Conservation (phyloP, 768 basidiomycete genomes). For the Multifurca ochricompacta region DNA sequence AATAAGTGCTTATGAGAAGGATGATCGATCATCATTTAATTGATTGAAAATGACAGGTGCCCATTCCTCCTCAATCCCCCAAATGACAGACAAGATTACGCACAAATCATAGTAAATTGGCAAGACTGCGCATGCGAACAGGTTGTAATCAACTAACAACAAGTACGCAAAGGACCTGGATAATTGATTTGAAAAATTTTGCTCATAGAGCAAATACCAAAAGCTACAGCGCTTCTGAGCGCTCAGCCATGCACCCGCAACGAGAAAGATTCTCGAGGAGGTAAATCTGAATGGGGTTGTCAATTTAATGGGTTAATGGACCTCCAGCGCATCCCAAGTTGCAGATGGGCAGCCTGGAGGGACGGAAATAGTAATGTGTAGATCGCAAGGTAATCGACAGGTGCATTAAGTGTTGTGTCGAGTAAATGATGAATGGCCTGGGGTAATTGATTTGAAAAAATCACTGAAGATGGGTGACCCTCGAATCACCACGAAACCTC, state of each 20-base stretch:
- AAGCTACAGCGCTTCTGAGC: neutral
- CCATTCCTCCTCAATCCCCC: neutral
- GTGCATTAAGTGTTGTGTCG: neutral
- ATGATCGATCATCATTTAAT: too few species aligned
- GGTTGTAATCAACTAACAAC: slow-evolving; percentile 1
- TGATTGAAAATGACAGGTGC: too few species aligned
- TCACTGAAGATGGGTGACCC: too few species aligned
- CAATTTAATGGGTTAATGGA: neutral
- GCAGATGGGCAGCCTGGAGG: too few species aligned
- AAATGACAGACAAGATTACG: neutral
- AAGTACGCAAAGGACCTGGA: slow-evolving; percentile 11
- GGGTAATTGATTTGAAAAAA: slow-evolving; percentile 18
- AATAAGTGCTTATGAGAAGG: too few species aligned
- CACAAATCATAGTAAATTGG: slow-evolving; percentile 11
- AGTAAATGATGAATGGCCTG: slow-evolving; percentile 11
- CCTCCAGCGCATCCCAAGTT: too few species aligned
- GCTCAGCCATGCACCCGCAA: too few species aligned
- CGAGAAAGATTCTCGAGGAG: too few species aligned
- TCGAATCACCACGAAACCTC: too few species aligned
- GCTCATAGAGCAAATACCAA: neutral
- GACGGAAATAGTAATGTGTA: neutral
- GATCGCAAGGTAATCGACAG: neutral
- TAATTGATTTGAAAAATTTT: slow-evolving; percentile 11
- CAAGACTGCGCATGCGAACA: slow-evolving; percentile 13
- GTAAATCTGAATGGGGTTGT: neutral